These are phyloP conservation scores for Saccharomycopsis phalli DNA, from an alignment of 1,139 yeast genomes.

Conservation along the genomic window DNA sequence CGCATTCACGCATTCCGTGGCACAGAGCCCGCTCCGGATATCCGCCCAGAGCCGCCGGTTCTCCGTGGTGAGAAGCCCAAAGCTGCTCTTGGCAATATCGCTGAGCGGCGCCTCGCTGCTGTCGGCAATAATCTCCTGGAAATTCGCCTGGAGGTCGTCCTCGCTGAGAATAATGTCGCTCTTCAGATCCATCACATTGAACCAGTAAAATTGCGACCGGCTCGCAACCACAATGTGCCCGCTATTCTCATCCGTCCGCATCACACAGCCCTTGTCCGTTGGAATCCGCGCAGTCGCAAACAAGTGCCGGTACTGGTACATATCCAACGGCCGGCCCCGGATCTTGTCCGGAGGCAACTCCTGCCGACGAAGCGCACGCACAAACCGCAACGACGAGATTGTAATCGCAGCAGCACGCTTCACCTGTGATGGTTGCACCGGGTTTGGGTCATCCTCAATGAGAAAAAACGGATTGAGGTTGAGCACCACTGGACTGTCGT, in stretches of 20 bases:
- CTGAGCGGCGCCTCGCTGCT: conserved; percentile 49
- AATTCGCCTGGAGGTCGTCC: conserved; percentile 65
- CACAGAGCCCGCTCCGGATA: conserved; percentile 41
- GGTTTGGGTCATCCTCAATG: conserved; percentile 85
- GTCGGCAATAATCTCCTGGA: conserved; percentile 67
- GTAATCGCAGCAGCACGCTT: conserved; percentile 79
- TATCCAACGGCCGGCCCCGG: conserved; percentile 60
- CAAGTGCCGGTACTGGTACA: conserved; percentile 81
- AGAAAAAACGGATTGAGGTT: conserved; percentile 83
- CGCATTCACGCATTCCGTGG: conserved; percentile 42
- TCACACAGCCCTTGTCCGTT: conserved; percentile 67
- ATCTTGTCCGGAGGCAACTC: conserved; percentile 67
- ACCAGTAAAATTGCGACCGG: conserved; percentile 88
- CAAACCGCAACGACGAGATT: conserved; percentile 66
- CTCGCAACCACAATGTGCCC: conserved; percentile 79
- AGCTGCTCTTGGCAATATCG: conserved; percentile 72
- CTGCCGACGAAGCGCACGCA: conserved; percentile 67
- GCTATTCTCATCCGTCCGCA: conserved; percentile 70
- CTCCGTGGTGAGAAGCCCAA: conserved; percentile 85
- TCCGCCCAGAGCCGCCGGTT: conserved; percentile 80
- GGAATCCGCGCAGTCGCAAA: conserved; percentile 88
- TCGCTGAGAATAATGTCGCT: conserved; percentile 65
- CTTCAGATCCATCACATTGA: conserved; percentile 71
- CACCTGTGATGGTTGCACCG: conserved; percentile 58
- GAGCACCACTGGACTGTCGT: conserved; percentile 82